Base-by-base conservation (phyloP, 2,329 filamentous ascomycete species). In the Lecanicillium sp. region DNA sequence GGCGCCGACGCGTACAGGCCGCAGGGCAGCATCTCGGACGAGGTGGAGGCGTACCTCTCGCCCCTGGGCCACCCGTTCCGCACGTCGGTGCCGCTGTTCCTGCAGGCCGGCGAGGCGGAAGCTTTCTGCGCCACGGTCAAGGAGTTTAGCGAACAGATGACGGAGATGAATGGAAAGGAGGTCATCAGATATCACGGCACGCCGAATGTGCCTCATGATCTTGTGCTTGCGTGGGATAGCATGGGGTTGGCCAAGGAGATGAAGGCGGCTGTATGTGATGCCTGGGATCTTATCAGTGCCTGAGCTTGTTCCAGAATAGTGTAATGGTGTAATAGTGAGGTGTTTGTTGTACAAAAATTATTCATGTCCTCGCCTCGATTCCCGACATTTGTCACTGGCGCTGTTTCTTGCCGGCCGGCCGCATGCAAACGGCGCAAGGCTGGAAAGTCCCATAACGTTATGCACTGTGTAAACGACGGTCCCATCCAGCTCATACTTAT, bases 91-190 rank as follows among this genome's bases (percentile, higher is more conserved):
- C 48, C 41, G 3, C 4, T 50, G 20, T 44, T 50, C 10, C n/a
- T 50, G 21, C 48, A 50, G 27, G 41, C 40, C 9, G 41, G 48
- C 29, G 48, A 17, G 26, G 48, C 33, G n/a, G 48, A 50, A 37
- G 42, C 35, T 7, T 50, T 50, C 17, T 44, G 48, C 35, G 9
- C 41, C 10, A 10, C 23, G 32, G 36, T 50, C 17, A 23, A 32
- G 10, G 12, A 20, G 12, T 50, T 50, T 15, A 27, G 35, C 5
- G 21, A 23, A 10, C 6, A 50, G 35, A 50, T 50, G 48, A n/a
- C 20, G 20, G 41, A 40, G 40, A 9, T 39, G 6, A 45, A 45
- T n/a, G 35, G 41, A 9, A 23, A 19, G 4, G 27, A 30, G 5
- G 23, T 3, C 3, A 26, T 45, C 14, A 33, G 35, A 2, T 48